Evolutionary conservation across 2,329 filamentous ascomycete genomes (phyloP).

Genomic region (Plenodomus biglobosus): DNA sequence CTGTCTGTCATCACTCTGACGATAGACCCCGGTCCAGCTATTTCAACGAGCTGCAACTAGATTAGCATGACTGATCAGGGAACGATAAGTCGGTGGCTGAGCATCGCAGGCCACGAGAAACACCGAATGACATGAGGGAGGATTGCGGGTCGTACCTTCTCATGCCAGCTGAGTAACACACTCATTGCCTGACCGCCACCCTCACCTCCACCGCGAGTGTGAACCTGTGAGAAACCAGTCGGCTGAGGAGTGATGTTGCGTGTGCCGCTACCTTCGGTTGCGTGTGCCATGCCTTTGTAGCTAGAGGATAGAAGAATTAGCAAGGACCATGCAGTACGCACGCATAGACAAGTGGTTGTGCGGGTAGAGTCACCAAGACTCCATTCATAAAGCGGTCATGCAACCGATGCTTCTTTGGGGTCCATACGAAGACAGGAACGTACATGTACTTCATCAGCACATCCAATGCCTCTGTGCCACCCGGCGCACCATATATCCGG

Average conservation of each 20-base stretch:
- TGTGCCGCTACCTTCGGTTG: conserved; percentile 30
- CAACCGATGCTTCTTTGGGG: background rate
- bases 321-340: conserved; percentile 3
- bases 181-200: conserved; percentile 90
- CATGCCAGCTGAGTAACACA: conserved; percentile 95
- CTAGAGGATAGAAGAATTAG: conserved; percentile 49
- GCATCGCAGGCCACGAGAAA: conserved; percentile 1
- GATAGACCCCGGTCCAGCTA: conserved; percentile 85
- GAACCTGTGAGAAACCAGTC: conserved; percentile 86
- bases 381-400: too few species aligned
- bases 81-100: background rate
- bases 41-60: conserved; percentile 69
- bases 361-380: background rate
- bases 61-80: conserved; percentile 15
- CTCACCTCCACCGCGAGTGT: conserved; percentile 59
- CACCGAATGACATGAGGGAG: conserved; percentile 4
- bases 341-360: background rate
- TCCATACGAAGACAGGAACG: conserved; percentile 41
- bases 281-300: conserved; percentile 81
- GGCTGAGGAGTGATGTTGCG: conserved; percentile 67
- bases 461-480: conserved; percentile 83
- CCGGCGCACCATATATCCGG: conserved; percentile 74
- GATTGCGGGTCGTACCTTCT: conserved; percentile 62
- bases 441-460: conserved; percentile 98
- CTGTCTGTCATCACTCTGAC: conserved; percentile 95